Evolutionary conservation across 2,329 filamentous ascomycete genomes (phyloP).

Genomic region (Volutella citrinella): DNA sequence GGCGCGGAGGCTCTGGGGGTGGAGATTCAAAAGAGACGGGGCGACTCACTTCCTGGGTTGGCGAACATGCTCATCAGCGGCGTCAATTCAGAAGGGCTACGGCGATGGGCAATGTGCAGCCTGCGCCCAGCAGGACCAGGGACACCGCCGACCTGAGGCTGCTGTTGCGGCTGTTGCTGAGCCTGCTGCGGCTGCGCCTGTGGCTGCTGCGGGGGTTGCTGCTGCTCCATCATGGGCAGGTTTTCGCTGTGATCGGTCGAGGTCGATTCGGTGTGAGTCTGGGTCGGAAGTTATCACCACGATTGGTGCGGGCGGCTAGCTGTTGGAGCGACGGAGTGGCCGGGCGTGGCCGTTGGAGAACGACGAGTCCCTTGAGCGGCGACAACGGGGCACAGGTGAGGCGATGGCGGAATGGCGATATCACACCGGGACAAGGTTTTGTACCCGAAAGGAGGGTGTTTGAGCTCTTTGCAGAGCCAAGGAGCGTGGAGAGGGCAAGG

Average conservation of each 20-base stretch:
- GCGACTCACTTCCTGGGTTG: slow-evolving; percentile 61
- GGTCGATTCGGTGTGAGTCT: slow-evolving; percentile 31
- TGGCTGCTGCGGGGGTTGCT: slow-evolving; percentile 24
- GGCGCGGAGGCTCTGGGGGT: not conserved
- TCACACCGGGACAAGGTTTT: slow-evolving; percentile 31
- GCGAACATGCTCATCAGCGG: slow-evolving; percentile 92
- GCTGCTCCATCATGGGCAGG: slow-evolving; percentile 57
- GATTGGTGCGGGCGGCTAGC: slow-evolving; percentile 20
- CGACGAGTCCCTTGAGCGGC: slow-evolving; percentile 22
- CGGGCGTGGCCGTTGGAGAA: slow-evolving; percentile 20
- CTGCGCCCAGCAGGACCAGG: slow-evolving; percentile 80
- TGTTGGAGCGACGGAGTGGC: slow-evolving; percentile 18
- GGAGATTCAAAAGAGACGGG: slow-evolving; percentile 7
- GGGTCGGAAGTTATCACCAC: no score
- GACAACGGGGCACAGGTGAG: no score
- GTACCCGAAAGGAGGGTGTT: slow-evolving; percentile 38
- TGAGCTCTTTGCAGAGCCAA: slow-evolving; percentile 34
- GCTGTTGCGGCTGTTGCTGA: slow-evolving; percentile 43
- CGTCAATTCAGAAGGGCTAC: slow-evolving; percentile 95
- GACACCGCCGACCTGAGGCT: slow-evolving; percentile 53
- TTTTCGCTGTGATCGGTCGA: slow-evolving; percentile 43
- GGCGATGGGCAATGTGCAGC: slow-evolving; percentile 94
- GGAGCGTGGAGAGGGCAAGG: slow-evolving; percentile 36
- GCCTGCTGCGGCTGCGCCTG: slow-evolving; percentile 48
- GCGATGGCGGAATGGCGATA: slow-evolving; percentile 21